Evolutionary conservation across 2,329 filamentous ascomycete species (phyloP).

Genomic region (Albophoma yamanashiensis): DNA sequence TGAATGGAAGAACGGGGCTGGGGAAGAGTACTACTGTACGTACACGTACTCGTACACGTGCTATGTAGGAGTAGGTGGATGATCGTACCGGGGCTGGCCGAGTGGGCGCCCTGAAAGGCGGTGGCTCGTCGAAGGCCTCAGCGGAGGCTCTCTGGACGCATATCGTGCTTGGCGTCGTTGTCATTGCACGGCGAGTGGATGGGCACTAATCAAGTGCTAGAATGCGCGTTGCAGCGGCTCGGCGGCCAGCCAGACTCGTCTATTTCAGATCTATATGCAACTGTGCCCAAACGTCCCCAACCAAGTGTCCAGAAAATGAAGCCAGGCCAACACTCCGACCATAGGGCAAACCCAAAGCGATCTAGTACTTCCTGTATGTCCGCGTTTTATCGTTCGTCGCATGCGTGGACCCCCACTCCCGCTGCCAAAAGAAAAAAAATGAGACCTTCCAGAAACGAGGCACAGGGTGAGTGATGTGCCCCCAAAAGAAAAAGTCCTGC

Average conservation of each 20-base stretch:
- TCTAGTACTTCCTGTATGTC: background rate
- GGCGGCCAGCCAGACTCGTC: background rate
- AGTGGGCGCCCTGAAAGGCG: background rate
- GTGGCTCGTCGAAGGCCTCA: too few species aligned
- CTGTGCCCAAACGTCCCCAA: background rate
- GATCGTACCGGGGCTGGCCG: background rate
- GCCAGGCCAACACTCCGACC: background rate
- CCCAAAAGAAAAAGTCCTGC: background rate
- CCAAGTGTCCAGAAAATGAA: background rate
- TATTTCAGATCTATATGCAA: background rate
- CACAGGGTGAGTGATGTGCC: background rate
- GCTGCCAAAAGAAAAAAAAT: background rate
- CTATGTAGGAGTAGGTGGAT: too few species aligned
- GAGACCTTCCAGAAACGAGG: background rate
- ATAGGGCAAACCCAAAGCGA: background rate
- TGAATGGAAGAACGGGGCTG: background rate
- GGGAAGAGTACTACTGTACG: background rate
- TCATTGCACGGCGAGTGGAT: background rate
- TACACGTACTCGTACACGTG: too few species aligned
- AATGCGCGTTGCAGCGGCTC: background rate
- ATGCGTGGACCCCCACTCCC: background rate
- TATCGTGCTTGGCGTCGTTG: background rate
- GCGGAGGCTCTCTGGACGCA: background rate
- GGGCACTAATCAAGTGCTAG: background rate
- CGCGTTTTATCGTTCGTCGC: conserved; percentile 1